phyloP scores from a whole-genome alignment of 352 stramenopile genomes.

The Phytophthora palmivora region DNA sequence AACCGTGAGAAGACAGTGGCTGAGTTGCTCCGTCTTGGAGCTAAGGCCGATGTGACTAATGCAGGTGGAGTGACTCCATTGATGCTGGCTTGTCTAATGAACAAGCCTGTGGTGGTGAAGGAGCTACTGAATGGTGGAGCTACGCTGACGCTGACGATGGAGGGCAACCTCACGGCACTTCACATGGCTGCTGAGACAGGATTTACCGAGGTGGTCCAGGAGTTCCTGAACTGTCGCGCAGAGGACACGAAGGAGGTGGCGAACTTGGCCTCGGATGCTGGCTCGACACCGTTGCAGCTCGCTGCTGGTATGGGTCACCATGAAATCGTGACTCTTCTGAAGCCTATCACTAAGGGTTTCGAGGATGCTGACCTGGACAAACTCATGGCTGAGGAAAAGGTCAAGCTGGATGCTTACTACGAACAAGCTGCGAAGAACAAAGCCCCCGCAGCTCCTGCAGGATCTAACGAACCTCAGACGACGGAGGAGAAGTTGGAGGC shows the following conservation, averaged over 20 bases:
- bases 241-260: constrained; percentile 59
- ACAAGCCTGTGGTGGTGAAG: constrained; percentile 71
- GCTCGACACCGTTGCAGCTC: constrained; percentile 73
- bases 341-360: constrained; percentile 72
- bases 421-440: constrained; percentile 51
- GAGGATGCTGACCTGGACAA: constrained; percentile 56
- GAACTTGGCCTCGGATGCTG: constrained; percentile 67
- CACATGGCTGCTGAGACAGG: constrained; percentile 83
- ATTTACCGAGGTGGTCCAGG: constrained; percentile 63
- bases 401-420: constrained; percentile 70
- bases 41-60: constrained; percentile 75
- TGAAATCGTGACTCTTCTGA: constrained; percentile 67
- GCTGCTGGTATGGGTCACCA: constrained; percentile 76
- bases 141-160: constrained; percentile 59
- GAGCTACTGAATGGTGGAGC: constrained; percentile 60
- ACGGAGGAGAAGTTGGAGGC: constrained; percentile 48
- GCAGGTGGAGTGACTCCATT: constrained; percentile 74
- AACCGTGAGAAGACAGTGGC: constrained; percentile 80
- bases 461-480: constrained; percentile 29
- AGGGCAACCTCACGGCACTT: constrained; percentile 70
- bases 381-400: constrained; percentile 71
- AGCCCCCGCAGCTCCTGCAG: constrained; percentile 1
- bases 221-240: constrained; percentile 55
- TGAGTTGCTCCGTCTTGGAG: constrained; percentile 61
- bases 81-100: constrained; percentile 78